A percentile compares a stretch with the other conserved stretches of the same genome.
phyloP scores from a whole-genome alignment of 2,329 filamentous ascomycete species.

The Neophaeococcomyces aloes region DNA sequence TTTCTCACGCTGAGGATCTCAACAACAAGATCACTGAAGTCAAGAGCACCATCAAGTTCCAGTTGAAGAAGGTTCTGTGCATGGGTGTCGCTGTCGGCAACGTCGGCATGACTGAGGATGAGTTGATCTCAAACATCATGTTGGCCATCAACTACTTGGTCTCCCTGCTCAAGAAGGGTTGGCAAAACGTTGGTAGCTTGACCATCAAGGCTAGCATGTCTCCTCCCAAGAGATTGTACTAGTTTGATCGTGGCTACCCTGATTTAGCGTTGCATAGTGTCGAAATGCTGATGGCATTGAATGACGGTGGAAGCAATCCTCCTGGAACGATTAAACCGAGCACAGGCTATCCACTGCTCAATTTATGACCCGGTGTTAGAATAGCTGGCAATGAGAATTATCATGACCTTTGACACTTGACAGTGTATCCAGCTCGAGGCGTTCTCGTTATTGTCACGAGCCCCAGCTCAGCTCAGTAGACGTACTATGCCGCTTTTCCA shows the following conservation, averaged over 20 bases:
- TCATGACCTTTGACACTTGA: too few relatives aligned
- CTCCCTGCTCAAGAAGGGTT: constrained; percentile 99
- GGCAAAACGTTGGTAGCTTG: constrained; percentile 99
- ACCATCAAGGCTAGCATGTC: constrained; percentile 99
- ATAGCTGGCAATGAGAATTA: background rate
- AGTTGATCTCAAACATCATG: constrained; percentile 98
- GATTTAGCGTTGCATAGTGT: background rate
- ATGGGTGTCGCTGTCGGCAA: constrained; percentile 99
- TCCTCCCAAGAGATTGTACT: constrained; percentile 96
- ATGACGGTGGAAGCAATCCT: background rate
- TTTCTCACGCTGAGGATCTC: constrained; percentile 94
- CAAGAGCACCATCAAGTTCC: constrained; percentile 99
- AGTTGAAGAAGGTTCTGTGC: constrained; percentile 99
- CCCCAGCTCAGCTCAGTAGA: too few relatives aligned
- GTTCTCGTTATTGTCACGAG: too few relatives aligned
- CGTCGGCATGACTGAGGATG: constrained; percentile 92
- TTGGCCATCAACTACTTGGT: constrained; percentile 99
- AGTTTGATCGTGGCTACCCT: constrained; percentile 38
- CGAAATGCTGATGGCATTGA: background rate
- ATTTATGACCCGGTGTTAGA: constrained; percentile 6
- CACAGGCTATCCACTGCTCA: constrained; percentile 7
- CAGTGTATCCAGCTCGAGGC: too few relatives aligned
- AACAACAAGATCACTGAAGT: constrained; percentile 94
- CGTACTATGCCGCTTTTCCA: too few relatives aligned
- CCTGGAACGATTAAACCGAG: background rate